Percentiles rank a stretch among this genome's conserved stretches.
Evolutionary conservation across 1,284 basidiomycete species (phyloP).

Genomic region (Apiotrichum montevideense): DNA sequence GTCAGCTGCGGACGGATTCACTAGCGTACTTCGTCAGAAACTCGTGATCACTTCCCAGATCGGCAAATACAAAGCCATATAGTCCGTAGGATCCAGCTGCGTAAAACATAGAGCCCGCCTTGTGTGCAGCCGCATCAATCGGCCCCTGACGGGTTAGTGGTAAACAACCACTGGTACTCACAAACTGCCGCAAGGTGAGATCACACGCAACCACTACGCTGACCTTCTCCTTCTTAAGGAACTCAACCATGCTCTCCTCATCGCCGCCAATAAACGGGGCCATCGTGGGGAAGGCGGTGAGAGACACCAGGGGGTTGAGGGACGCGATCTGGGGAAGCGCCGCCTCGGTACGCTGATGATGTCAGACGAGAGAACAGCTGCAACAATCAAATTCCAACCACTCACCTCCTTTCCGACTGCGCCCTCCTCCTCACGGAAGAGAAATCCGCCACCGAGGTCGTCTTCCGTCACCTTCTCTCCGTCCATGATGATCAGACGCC

Average conservation of each 20-base stretch:
- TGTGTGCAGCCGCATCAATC: constrained; percentile 70
- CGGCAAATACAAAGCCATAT: constrained; percentile 88
- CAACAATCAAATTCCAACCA: too few species aligned
- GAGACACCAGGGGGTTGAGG: constrained; percentile 83
- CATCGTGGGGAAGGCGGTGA: constrained; percentile 58
- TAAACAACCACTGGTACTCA: constrained; percentile 48
- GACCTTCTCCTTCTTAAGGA: constrained; percentile 55
- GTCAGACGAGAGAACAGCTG: constrained; percentile 11
- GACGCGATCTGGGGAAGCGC: constrained; percentile 77
- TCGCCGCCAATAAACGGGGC: constrained; percentile 48
- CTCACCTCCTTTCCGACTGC: constrained; percentile 71
- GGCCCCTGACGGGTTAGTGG: constrained; percentile 53
- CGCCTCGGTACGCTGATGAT: constrained; percentile 66
- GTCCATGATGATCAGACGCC: constrained; percentile 54
- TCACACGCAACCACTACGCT: constrained; percentile 83
- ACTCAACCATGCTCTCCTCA: constrained; percentile 54
- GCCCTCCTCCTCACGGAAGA: constrained; percentile 81
- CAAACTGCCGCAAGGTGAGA: constrained; percentile 60
- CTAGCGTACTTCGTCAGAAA: constrained; percentile 69
- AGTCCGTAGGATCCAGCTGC: constrained; percentile 84
- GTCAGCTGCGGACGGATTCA: background rate
- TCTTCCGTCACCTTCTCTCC: constrained; percentile 51
- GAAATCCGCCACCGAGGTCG: constrained; percentile 87
- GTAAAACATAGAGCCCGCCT: constrained; percentile 71
- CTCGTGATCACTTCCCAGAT: constrained; percentile 70